Base-by-base conservation (phyloP, 2,329 filamentous ascomycete species). In the Volutella citrinella region DNA sequence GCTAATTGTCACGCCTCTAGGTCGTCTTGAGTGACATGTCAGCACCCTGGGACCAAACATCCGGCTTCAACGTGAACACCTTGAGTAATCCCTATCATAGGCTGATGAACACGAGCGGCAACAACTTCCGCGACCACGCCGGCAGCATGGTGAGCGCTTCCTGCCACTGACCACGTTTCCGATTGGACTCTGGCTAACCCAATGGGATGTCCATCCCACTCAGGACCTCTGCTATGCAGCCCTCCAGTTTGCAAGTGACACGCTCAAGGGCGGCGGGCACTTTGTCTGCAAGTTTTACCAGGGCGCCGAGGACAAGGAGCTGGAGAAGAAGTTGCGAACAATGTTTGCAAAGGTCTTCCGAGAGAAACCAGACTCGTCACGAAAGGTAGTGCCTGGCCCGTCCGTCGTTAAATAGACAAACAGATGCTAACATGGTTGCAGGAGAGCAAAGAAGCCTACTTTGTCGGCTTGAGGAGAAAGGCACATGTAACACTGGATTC, bases 101-200 rank as follows among this genome's bases (percentile, higher is more conserved):
- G 93, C 84, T 98, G 84, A 95, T 96, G 89, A 98, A 98, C 66
- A 96, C 91, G 52, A 95, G 86, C 66, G 93, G 93, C 36, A 84
- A 87, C 54, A 65, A 66, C 14, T 93, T 95, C 57, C 80, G 82
- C 46, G 93, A 98, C 64, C 93, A 98, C 64, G 83, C 81, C 9
- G 87, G 87, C 19, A 96, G 89, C 65, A 97, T 98, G 87, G 91
- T 96, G 66, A 58, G 82, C 60, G n/a, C n/a, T n/a, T n/a, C n/a
- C 16, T 16, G 10, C 19, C 10, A 9, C 15, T 14, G 15, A 9
- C n/a, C 24, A 8, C 15, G 7, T 12, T 7, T 7, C n/a, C 24
- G 24, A 13, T 22, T 22, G n/a, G 20, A 9, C 20, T n/a, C n/a
- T n/a, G n/a, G n/a, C 20, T 9, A 22, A 22, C n/a, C 20, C n/a